Base-by-base conservation (phyloP, 2,329 filamentous ascomycete genomes). In the Aspergillus pseudoglaucus region DNA sequence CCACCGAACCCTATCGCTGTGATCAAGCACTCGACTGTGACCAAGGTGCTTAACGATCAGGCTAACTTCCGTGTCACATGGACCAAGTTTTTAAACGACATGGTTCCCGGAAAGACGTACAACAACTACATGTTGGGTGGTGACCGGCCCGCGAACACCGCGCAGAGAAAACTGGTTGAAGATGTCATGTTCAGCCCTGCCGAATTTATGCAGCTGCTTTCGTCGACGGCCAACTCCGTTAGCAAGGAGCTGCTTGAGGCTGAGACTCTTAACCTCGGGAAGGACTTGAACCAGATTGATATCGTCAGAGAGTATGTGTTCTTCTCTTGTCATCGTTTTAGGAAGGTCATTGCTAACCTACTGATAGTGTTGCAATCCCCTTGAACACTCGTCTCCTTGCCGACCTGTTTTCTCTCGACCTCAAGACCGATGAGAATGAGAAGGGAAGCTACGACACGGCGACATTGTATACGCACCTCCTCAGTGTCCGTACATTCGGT, bases 391-490 rank as follows among this genome's bases (percentile, higher is more conserved):
- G 57, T 22, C 51, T 65, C 23, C 40, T 59, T 9, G 57, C 60
- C 6, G 60, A 59, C 45, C 53, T 58, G 9, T 61, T 61, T 40
- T 51, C 41, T 3, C 30, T 61, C 10, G 55, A 58, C n/a, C 43
- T 61, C 14, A 60, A 59, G 38, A 57, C 58, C 12, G 46, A 53
- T 9, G 60, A 63, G 17, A 61, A 64, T 43, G 53, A 56, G 1
- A 39, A 46, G 6, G 62, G 62, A 8, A 51, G 53, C 20, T 78
- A 77, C 54, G 73, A 71, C 0, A 75, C 78, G 56, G 73, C 79
- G 27, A 77, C 82, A 62, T 61, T 83, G 53, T 80, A 82, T 61
- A 62, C 61, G 1, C 53, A 68, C 17, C 60, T 77, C 18, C 55
- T 74, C 15, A 65, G 75, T 47, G 62, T 77, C 20, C 73, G 74